Evolutionary conservation across 495 filamentous ascomycete species (phyloP), one percentile per base, ranked within the genome.

Genomic region (Cetradonia linearis): DNA sequence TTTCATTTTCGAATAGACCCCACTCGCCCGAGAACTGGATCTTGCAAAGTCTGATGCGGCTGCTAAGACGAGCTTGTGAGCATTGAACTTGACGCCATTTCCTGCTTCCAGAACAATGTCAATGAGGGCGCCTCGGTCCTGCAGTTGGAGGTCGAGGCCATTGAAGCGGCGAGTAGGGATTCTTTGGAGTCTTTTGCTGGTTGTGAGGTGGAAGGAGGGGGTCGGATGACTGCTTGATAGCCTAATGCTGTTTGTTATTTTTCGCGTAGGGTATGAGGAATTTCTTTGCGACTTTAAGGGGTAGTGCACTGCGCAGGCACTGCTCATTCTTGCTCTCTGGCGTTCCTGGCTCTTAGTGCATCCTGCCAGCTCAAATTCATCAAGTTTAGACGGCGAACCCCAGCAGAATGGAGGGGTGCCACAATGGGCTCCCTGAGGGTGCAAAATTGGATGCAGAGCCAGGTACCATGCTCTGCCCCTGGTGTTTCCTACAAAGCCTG

Each of bases 261-360:
- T 55, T 64, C 46, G 69, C 68, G 52, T 66, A 71, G 11, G 58
- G 66, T 11, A 64, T 62, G n/a, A 71, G 42, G 16, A 69, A 62
- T 23, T 67, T 62, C 52, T 44, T 52, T 1, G 68, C 57, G 14
- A 54, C 52, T 58, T 60, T 66, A 1, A 69, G 55, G 27, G 13
- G 40, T 25, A 60, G 53, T 6, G n/a, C n/a, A n/a, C n/a, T n/a
- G n/a, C n/a, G n/a, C n/a, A n/a, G n/a, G n/a, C n/a, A n/a, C 28
- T 6, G 9, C 50, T 36, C 50, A 54, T 34, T 54, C 28, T 28
- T 54, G 3, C 50, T 54, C 28, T 36, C 33, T 54, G 0, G 50
- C 18, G 23, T 18, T 54, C 50, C 27, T 54, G 50, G 14, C 28
- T 20, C n/a, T 37, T 25, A n/a, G 50, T 37, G 50, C 50, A 54